Base-by-base conservation (phyloP, 2,329 filamentous ascomycete genomes). In the Myrmaecium sp. region DNA sequence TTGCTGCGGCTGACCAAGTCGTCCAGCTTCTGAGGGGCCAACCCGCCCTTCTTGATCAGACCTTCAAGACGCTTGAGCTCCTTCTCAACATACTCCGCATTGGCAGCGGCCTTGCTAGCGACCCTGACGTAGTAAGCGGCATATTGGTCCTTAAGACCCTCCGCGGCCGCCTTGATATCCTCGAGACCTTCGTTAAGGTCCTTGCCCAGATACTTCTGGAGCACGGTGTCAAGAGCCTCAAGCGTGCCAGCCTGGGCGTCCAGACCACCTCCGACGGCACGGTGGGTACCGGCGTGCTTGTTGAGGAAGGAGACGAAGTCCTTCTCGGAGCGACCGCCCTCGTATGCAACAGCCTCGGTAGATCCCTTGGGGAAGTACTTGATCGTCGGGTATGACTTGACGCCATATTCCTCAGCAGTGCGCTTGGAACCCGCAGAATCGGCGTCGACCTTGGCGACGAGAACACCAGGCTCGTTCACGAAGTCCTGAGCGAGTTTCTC, bases 391-490 rank as follows among this genome's bases (percentile, higher is more conserved):
- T 91, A 98, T 18, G 77, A 81, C 29, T 66, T 67, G 39, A 98
- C 70, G 33, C 74, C 81, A 48, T 89, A 74, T 27, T 74, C 71
- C 47, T 70, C 56, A 27, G 83, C 75, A 26, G 74, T 72, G 23
- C 68, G 67, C 59, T 93, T 94, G 54, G 76, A 71, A 54, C 81
- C 81, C 42, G 80, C 73, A 16, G 77, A 72, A 58, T 98, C 86
- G 46, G 82, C 84, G 49, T 98, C 86, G 34, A 98, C 77, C 64
- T 98, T 95, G 54, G 83, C 89, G 45, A 98, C 73, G 23, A 93
- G 50, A 36, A 98, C 81, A 37, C 67, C 64, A 33, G 72, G 56
- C 45, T 98, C 89, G 48, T 63, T 67, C 38, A 65, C 64, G 56
- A 84, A 98, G 57, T 83, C 78, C 34, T 63, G 62, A 35, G 89